Conservation (phyloP, 805 yeast genomes). For the Jamesozyma piceae region DNA sequence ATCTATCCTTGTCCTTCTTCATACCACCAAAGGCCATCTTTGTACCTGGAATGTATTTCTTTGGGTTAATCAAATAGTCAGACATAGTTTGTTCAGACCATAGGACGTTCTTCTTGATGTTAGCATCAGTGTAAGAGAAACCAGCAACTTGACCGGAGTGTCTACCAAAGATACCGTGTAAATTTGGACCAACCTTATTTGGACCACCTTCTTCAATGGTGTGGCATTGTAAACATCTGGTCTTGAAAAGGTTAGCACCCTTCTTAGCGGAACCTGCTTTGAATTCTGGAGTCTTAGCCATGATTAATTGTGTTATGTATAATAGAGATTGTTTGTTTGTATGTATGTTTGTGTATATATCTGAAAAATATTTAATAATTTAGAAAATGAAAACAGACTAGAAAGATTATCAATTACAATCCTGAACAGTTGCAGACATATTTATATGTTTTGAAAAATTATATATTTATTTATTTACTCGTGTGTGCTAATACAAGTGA, state of each 20-base stretch:
- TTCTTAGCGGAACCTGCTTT: conserved; percentile 47
- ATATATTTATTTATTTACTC: too few species aligned
- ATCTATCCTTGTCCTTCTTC: conserved; percentile 98
- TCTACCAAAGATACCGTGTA: conserved; percentile 92
- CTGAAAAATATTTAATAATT: too few species aligned
- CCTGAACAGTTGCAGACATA: too few species aligned
- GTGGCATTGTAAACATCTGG: conserved; percentile 99
- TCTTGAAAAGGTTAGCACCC: conserved; percentile 97
- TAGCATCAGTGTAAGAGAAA: conserved; percentile 95
- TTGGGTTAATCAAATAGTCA: conserved; percentile 97
- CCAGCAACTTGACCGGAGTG: conserved; percentile 86
- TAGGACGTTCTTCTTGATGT: conserved; percentile 85
- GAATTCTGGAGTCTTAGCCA: conserved; percentile 2
- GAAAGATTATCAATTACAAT: too few species aligned
- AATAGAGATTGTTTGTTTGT: neutral
- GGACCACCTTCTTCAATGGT: conserved; percentile 94
- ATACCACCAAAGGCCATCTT: conserved; percentile 99
- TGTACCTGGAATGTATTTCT: conserved; percentile 99
- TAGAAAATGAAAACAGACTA: too few species aligned
- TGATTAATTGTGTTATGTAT: too few species aligned
- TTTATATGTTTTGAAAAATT: neutral
- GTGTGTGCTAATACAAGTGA: too few species aligned
- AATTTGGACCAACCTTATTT: conserved; percentile 98
- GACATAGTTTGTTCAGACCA: conserved; percentile 87
- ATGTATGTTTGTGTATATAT: neutral